These are phyloP conservation scores for Phytopythium vexans DNA, from an alignment of 352 stramenopile genomes.

Conservation along the genomic window DNA sequence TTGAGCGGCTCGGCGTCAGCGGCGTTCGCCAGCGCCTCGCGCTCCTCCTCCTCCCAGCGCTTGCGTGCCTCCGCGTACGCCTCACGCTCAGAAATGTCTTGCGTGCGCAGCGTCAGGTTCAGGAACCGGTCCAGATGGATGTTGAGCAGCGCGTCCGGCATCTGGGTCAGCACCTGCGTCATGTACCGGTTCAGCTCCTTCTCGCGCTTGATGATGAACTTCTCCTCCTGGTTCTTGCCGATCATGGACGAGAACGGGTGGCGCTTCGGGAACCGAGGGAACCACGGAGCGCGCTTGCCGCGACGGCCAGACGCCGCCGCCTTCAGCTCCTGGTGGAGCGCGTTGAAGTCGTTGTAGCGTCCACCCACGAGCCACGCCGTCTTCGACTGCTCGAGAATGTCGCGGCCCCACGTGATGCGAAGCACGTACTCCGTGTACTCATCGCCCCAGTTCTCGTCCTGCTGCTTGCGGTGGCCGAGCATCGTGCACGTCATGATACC, in stretches of 20 bases:
- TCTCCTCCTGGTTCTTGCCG: slow-evolving; percentile 89
- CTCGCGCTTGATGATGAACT: slow-evolving; percentile 90
- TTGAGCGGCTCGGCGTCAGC: slow-evolving; percentile 83
- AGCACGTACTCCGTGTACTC: slow-evolving; percentile 90
- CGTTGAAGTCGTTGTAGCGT: slow-evolving; percentile 90
- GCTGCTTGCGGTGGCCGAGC: slow-evolving; percentile 84
- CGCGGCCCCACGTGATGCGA: slow-evolving; percentile 83
- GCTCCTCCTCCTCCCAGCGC: slow-evolving; percentile 87
- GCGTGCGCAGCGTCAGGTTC: slow-evolving; percentile 83
- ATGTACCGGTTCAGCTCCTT: slow-evolving; percentile 92
- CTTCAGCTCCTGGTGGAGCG: slow-evolving; percentile 87
- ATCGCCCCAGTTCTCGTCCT: slow-evolving; percentile 88
- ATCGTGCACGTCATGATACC: slow-evolving; percentile 88
- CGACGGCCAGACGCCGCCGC: slow-evolving; percentile 75
- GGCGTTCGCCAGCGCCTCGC: slow-evolving; percentile 80
- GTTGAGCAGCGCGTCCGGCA: slow-evolving; percentile 86
- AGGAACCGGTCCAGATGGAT: slow-evolving; percentile 89
- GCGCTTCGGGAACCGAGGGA: slow-evolving; percentile 87
- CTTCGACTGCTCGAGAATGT: slow-evolving; percentile 87
- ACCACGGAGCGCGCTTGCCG: slow-evolving; percentile 86
- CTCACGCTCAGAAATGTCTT: slow-evolving; percentile 86
- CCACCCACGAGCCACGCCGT: slow-evolving; percentile 86
- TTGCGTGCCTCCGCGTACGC: slow-evolving; percentile 85
- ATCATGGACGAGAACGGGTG: slow-evolving; percentile 90
- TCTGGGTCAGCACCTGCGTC: slow-evolving; percentile 89